Evolutionary conservation across 1,284 basidiomycete species (phyloP), one percentile per base, ranked within the genome.

Genomic region (Leccinum subatratum): DNA sequence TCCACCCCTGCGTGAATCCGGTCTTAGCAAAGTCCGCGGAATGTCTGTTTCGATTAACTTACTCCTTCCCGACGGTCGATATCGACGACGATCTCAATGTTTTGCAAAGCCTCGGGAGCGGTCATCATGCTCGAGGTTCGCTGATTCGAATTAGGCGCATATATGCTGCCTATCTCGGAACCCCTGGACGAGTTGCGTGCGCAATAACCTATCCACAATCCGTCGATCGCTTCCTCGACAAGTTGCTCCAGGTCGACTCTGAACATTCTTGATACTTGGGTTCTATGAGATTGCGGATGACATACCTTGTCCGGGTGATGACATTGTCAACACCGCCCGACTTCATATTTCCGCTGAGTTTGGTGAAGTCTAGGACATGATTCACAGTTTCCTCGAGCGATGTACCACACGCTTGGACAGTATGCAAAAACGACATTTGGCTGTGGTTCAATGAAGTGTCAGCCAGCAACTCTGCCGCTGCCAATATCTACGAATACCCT

Each of bases 291-390:
- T 57, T 64, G 63, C 12, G 48, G 48, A 64, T 42, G 14, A 62
- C 66, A 68, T 57, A 90, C 90, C 82, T 85, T 69, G 84, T 84
- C n/a, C 85, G 84, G 30, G 85, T 81, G 67, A 94, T 92, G 62
- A 87, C 84, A 70, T 90, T 88, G 74, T 91, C 90, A 6, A 88
- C 87, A 61, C 87, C 89, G 48, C 89, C 90, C 3, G 86, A 82
- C 75, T 92, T 93, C 54, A 88, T 82, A 70, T 91, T 91, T n/a
- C 95, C 94, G 73, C 92, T 95, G 22, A 97, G 84, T 76, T 98
- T 98, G 42, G 95, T 97, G 75, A 96, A 98, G 77, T 98, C 96
- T 45, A 98, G 82, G 6, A 98, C 96, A 73, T 98, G 96, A 75
- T 98, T 98, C 66, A 98, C 95, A 3, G 92, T 93, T 79, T 93